phyloP scores from a whole-genome alignment of 306 rosid genomes.

The Gillenia trifoliata region DNA sequence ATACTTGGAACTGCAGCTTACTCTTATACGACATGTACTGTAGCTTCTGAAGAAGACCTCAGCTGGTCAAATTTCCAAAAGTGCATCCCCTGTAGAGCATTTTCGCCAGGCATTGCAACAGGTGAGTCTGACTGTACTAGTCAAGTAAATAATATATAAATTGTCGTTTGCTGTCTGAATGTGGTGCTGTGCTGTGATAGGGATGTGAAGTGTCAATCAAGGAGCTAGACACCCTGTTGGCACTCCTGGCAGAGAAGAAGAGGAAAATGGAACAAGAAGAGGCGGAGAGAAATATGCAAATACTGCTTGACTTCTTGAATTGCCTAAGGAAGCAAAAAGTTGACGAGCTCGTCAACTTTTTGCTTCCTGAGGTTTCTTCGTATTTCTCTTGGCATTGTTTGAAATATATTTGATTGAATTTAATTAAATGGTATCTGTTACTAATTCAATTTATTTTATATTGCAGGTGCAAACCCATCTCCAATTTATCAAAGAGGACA shows the following conservation, averaged over 20 bases:
- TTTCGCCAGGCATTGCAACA: constrained; percentile 68
- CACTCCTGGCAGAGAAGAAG: constrained; percentile 79
- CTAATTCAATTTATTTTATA: constrained; percentile 8
- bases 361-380: constrained; percentile 68
- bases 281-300: constrained; percentile 94
- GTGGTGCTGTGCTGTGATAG: constrained; percentile 31
- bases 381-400: not conserved
- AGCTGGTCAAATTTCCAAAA: constrained; percentile 73
- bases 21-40: constrained; percentile 48
- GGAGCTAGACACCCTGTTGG: constrained; percentile 78
- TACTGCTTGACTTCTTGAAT: constrained; percentile 79
- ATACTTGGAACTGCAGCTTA: constrained; percentile 65
- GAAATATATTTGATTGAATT: not conserved
- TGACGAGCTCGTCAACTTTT: too few species aligned
- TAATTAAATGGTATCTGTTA: not conserved
- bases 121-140: constrained; percentile 40
- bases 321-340: constrained; percentile 82
- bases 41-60: constrained; percentile 90
- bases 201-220: constrained; percentile 87
- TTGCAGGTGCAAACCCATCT: constrained; percentile 85
- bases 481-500: constrained; percentile 85
- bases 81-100: constrained; percentile 80
- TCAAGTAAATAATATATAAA: not conserved
- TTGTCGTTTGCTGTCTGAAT: not conserved
- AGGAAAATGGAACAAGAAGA: constrained; percentile 99